Evolutionary conservation across 2,329 filamentous ascomycete genomes (phyloP), one percentile per base, ranked within the genome.

Genomic region (Mariannaea elegans): DNA sequence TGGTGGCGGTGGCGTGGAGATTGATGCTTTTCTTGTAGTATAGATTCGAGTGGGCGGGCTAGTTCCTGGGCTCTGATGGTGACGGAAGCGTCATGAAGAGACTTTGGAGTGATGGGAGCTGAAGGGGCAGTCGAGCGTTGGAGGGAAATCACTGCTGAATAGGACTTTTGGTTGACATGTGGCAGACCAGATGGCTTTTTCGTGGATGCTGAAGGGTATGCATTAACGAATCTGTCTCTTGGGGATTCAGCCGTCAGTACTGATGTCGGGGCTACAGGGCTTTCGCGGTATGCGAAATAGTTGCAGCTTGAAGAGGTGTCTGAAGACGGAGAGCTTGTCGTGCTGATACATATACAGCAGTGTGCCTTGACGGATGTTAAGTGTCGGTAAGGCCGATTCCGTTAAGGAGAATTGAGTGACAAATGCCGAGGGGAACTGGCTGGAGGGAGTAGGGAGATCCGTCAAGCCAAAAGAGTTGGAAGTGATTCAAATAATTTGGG

Each of bases 331-430:
- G 88, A 87, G 87, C 76, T 85, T 78, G 89, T 91, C 90, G 92
- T 92, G 90, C 92, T 93, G 93, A 97, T 97, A 97, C 93, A 97
- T 97, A 96, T 91, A 97, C 93, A 90, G 77, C 75, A 76, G 75
- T 74, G 72, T 77, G 70, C 65, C 65, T 71, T 65, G 66, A 68
- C 59, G 58, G 67, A 62, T 67, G 53, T 70, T 76, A 74, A 68
- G 69, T 74, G 73, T 69, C 67, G 65, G 63, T 57, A 48, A 46
- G 58, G 53, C 65, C 62, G 69, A 59, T 67, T 67, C 62, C 59
- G 63, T 21, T 34, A 41, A 53, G 16, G 32, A 21, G 51, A 13
- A 32, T n/a, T 34, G 19, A 36, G 48, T 36, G 53, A 63, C 41
- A 48, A 56, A 56, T 55, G 57, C 61, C 57, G 61, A 31, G 53